Conservation (phyloP, 805 yeast species). For the Pichia kluyveri region DNA sequence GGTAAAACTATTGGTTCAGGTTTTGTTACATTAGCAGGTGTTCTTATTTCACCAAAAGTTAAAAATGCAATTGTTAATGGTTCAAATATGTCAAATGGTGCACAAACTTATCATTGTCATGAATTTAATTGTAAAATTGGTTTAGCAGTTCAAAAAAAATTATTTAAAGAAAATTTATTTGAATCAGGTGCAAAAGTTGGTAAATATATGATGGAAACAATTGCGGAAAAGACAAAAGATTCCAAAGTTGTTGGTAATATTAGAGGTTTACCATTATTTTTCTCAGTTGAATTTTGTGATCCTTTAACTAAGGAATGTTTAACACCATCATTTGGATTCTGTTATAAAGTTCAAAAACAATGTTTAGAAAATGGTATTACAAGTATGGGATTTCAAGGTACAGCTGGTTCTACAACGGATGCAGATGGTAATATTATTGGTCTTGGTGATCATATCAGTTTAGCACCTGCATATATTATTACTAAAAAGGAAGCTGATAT, state of each 20-base stretch:
- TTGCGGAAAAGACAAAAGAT: slow-evolving; percentile 23
- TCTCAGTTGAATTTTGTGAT: slow-evolving; percentile 43
- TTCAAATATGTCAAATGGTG: slow-evolving; percentile 33
- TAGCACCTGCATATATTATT: slow-evolving; percentile 38
- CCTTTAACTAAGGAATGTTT: slow-evolving; percentile 39
- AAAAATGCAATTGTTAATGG: slow-evolving; percentile 31
- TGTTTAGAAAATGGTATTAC: slow-evolving; percentile 34
- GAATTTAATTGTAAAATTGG: slow-evolving; percentile 39
- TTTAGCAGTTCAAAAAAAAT: slow-evolving; percentile 35
- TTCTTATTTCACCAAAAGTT: slow-evolving; percentile 34
- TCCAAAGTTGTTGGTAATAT: slow-evolving; percentile 38
- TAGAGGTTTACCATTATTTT: slow-evolving; percentile 48
- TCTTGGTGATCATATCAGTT: slow-evolving; percentile 24
- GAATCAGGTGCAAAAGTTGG: slow-evolving; percentile 36
- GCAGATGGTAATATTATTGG: slow-evolving; percentile 17
- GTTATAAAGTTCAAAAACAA: slow-evolving; percentile 26
- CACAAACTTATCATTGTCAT: slow-evolving; percentile 45
- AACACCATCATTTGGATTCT: slow-evolving; percentile 21
- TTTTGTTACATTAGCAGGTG: slow-evolving; percentile 42
- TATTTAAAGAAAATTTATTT: slow-evolving; percentile 26
- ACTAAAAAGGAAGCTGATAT: slow-evolving; percentile 31
- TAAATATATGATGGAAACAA: slow-evolving; percentile 30
- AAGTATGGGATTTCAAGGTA: slow-evolving; percentile 33
- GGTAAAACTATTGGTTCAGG: slow-evolving; percentile 48
- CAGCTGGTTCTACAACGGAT: slow-evolving; percentile 31